Conservation (phyloP, 1,139 yeast species). For the Geotrichum reessii region DNA sequence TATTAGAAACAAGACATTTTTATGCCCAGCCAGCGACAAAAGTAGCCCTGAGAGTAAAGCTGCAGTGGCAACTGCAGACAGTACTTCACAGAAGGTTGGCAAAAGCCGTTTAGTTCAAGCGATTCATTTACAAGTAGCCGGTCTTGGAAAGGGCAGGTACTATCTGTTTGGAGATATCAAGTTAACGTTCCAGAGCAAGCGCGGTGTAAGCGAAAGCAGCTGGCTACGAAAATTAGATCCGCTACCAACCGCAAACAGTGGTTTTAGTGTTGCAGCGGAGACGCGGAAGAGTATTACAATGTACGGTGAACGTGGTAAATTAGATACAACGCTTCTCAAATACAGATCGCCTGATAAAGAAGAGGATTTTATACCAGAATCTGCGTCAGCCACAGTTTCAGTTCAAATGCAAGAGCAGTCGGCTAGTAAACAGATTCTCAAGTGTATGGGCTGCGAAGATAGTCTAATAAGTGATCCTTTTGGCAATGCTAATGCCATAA, state of each 20-base stretch:
- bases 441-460: background rate
- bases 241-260: background rate
- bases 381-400: background rate
- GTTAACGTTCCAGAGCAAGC: conserved; percentile 37
- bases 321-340: background rate
- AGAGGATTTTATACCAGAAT: background rate
- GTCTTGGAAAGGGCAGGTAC: conserved; percentile 32
- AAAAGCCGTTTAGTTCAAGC: conserved; percentile 29
- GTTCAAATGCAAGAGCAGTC: background rate
- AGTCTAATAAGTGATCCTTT: background rate
- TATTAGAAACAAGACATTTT: conserved; percentile 34
- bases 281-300: background rate
- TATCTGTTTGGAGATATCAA: conserved; percentile 39
- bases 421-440: background rate
- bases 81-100: background rate
- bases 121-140: conserved; percentile 34
- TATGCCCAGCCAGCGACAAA: conserved; percentile 6
- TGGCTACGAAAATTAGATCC: background rate
- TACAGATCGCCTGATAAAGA: background rate
- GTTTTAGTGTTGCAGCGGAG: background rate
- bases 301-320: background rate
- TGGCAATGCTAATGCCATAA: background rate
- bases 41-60: background rate
- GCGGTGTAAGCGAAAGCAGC: background rate
- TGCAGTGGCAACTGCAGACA: background rate